Percentiles rank a stretch among this genome's conserved stretches.
phyloP scores from a whole-genome alignment of 2,329 filamentous ascomycete genomes.

The Cladorrhinum sp. region DNA sequence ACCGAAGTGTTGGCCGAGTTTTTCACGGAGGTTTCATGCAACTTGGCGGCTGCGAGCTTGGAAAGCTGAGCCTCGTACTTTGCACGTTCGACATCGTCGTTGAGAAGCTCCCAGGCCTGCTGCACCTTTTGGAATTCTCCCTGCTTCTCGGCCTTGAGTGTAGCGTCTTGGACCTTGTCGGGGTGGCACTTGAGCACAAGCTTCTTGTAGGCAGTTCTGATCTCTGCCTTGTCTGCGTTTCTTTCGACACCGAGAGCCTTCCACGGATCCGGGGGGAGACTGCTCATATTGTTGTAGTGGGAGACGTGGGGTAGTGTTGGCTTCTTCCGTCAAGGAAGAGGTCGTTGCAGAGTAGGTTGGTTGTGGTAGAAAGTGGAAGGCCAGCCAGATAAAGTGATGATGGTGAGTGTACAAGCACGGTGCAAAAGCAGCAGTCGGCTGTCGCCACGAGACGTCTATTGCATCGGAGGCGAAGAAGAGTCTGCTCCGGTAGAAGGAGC shows the following conservation, averaged over 20 bases:
- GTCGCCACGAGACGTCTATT: slow-evolving; percentile 24
- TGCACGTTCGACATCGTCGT: slow-evolving; percentile 67
- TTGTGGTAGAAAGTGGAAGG: not conserved
- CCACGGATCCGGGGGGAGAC: slow-evolving; percentile 72
- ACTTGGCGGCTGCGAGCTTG: slow-evolving; percentile 60
- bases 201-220: slow-evolving; percentile 79
- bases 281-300: slow-evolving; percentile 41
- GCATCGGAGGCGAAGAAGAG: slow-evolving; percentile 23
- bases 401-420: slow-evolving; percentile 4
- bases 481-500: slow-evolving; percentile 14
- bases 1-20: slow-evolving; percentile 43
- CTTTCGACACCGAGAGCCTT: slow-evolving; percentile 69
- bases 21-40: slow-evolving; percentile 31
- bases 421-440: slow-evolving; percentile 22
- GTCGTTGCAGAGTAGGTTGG: slow-evolving; percentile 8
- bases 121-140: slow-evolving; percentile 91
- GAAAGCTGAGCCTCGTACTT: slow-evolving; percentile 67
- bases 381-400: not conserved
- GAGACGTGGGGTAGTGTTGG: not conserved
- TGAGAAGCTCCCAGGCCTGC: slow-evolving; percentile 86
- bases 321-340: slow-evolving; percentile 12
- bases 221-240: slow-evolving; percentile 66
- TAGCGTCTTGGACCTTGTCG: slow-evolving; percentile 80
- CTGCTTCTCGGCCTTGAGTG: slow-evolving; percentile 72
- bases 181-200: slow-evolving; percentile 86